These are phyloP conservation scores for Mycosphaerella arachidis DNA, from an alignment of 2,329 filamentous ascomycete genomes.

Conservation along the genomic window DNA sequence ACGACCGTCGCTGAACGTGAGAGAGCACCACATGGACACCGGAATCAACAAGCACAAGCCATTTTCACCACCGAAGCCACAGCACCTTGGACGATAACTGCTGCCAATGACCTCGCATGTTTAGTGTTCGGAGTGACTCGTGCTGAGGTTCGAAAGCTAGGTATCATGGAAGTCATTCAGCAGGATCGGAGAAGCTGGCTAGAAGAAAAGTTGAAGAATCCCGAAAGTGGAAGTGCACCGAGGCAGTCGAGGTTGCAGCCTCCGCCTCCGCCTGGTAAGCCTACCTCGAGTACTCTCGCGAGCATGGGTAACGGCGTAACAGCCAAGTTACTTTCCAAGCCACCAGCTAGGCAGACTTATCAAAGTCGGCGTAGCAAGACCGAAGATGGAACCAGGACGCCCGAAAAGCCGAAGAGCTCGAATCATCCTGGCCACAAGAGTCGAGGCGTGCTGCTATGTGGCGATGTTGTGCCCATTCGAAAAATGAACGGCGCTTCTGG, in stretches of 20 bases:
- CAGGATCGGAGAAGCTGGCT: slow-evolving; percentile 86
- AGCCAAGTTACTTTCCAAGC: slow-evolving; percentile 81
- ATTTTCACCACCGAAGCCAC: slow-evolving; percentile 95
- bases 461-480: slow-evolving; percentile 96
- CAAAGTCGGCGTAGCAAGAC: slow-evolving; percentile 59
- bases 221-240: slow-evolving; percentile 40
- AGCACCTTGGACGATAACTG: slow-evolving; percentile 90
- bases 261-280: slow-evolving; percentile 29
- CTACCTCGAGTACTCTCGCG: slow-evolving; percentile 39
- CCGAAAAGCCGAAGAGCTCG: slow-evolving; percentile 26
- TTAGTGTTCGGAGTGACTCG: slow-evolving; percentile 99
- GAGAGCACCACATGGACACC: slow-evolving; percentile 68
- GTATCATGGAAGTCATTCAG: slow-evolving; percentile 90
- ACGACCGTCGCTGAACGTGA: slow-evolving; percentile 35
- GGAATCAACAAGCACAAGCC: slow-evolving; percentile 89
- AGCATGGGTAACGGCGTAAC: slow-evolving; percentile 81
- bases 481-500: slow-evolving; percentile 90
- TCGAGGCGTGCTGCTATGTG: slow-evolving; percentile 84
- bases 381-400: slow-evolving; percentile 54
- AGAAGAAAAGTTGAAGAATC: slow-evolving; percentile 72
- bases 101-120: slow-evolving; percentile 93
- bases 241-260: slow-evolving; percentile 20
- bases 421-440: slow-evolving; percentile 64
- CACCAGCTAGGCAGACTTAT: slow-evolving; percentile 55
- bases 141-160: slow-evolving; percentile 87